Evolutionary conservation across 2,329 filamentous ascomycete genomes (phyloP), one percentile per base, ranked within the genome.

Genomic region (Stenocarpella maydis): DNA sequence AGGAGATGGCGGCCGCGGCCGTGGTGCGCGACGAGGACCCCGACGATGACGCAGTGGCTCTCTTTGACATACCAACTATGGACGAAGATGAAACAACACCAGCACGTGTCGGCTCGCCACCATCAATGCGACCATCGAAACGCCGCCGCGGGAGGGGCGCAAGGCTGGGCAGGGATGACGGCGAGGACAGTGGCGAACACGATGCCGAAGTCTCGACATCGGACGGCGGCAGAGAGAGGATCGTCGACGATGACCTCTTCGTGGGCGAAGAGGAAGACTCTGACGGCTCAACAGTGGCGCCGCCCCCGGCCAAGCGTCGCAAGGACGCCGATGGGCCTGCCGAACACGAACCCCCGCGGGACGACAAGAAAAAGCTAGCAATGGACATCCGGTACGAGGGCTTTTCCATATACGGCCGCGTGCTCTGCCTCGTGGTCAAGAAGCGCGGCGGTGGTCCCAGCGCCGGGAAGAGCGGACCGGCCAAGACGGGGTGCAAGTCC

Each of bases 351-450:
- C 71, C 55, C 76, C 80, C 77, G 21, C 78, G 79, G 12, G 90
- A 92, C 69, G 92, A 97, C 76, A 97, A 98, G 82, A 98, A 99
- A 84, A 98, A 98, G 79, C 82, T 97, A 74, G 88, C 87, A 24
- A 88, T 98, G 83, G 91, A 92, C 71, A 96, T 95, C 31, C 91
- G 90, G 17, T 99, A 98, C 80, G 94, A 98, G 76, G 95, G 96
- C 10, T 98, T 98, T 81, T 93, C 92, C 75, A 98, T 99, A 77
- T 97, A 97, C 81, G 94, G 96, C 14, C 92, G 94, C 74, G 94
- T 97, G 55, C 84, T 99, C 31, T 98, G 95, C 80, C 85, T 99
- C 69, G 92, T 99, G 10, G 91, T 99, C 76, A 91, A 90, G 79
- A 92, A 91, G 78, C 90, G 91, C 68, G 79, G 91, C 68, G 79